Evolutionary conservation across 441 rosid species (phyloP).

Genomic region (Gossypium gossypioides): DNA sequence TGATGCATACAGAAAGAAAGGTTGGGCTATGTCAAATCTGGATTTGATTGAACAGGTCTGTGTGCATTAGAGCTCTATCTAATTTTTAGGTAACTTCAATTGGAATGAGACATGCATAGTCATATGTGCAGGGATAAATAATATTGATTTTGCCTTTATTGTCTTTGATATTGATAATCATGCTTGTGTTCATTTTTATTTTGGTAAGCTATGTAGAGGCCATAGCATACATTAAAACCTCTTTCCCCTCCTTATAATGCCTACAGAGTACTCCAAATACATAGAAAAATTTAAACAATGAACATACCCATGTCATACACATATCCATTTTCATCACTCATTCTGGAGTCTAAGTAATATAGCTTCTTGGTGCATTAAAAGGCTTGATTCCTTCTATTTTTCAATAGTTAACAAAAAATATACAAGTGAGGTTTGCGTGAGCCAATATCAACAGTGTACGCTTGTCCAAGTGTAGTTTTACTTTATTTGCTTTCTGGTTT

Average conservation of each 20-base stretch:
- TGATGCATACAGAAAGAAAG: conserved; percentile 90
- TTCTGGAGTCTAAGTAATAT: too few relatives aligned
- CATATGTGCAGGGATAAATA: neutral
- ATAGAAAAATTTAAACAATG: too few relatives aligned
- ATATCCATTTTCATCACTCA: too few relatives aligned
- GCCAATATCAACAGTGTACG: too few relatives aligned
- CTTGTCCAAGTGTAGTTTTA: neutral
- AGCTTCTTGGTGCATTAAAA: neutral
- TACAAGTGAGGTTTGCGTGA: too few relatives aligned
- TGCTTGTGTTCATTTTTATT: neutral
- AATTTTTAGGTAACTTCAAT: neutral
- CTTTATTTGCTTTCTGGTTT: neutral
- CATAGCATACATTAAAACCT: neutral
- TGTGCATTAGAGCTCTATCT: conserved; percentile 6
- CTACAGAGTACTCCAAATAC: neutral
- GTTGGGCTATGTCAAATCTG: conserved; percentile 82
- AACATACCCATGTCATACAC: too few relatives aligned
- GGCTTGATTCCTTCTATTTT: neutral
- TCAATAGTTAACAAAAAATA: neutral
- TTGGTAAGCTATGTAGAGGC: neutral
- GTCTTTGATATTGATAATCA: neutral
- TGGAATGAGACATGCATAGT: neutral
- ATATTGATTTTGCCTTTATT: neutral
- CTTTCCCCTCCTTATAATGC: neutral
- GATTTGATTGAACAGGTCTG: conserved; percentile 83